Evolutionary conservation across 208 protist species (phyloP), one percentile per base, ranked within the genome.

Genomic region (Wallacemonas sp.): DNA sequence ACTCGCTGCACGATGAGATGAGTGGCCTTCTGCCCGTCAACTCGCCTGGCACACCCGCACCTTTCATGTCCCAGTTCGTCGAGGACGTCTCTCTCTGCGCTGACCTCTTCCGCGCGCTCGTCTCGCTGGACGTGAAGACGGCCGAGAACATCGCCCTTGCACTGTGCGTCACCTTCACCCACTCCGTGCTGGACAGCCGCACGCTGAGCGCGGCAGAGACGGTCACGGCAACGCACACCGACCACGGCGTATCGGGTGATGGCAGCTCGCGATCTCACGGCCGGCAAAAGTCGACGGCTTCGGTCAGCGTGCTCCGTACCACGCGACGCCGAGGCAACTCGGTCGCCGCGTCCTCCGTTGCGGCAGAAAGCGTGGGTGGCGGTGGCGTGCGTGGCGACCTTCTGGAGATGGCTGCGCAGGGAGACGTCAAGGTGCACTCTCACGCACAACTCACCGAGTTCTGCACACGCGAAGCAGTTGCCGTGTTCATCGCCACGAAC

Each of bases 51-150:
- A 6, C 14, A 3, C 24, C 24, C 30, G 12, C 19, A 24, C 52
- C 52, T 3, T 58, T 58, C 21, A 21, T 24, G 32, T 38, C 26
- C 19, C 52, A 58, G n/a, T 63, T 64, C 34, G 56, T 33, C 24
- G n/a, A 54, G 24, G 32, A 64, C 21, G 38, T 52, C n/a, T 61
- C 55, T 2, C 43, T 30, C 19, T 23, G 67, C 44, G 67, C 23
- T n/a, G 55, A 76, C 29, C 57, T 88, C 14, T 88, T 88, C 39
- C 48, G 64, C 17, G 34, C 71, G 3, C 24, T 88, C 24, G 38
- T 63, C 4, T 58, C 72, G 24, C 49, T 83, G 32, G 60, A 83
- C 27, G 46, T 82, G 23, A 66, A 65, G 55, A 64, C 39, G 27
- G 78, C 68, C 3, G 72, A 74, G 49, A 3, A 67, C 21, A 61